These are phyloP conservation scores for Ramaria rubella DNA, from an alignment of 768 basidiomycete species.

Conservation along the genomic window DNA sequence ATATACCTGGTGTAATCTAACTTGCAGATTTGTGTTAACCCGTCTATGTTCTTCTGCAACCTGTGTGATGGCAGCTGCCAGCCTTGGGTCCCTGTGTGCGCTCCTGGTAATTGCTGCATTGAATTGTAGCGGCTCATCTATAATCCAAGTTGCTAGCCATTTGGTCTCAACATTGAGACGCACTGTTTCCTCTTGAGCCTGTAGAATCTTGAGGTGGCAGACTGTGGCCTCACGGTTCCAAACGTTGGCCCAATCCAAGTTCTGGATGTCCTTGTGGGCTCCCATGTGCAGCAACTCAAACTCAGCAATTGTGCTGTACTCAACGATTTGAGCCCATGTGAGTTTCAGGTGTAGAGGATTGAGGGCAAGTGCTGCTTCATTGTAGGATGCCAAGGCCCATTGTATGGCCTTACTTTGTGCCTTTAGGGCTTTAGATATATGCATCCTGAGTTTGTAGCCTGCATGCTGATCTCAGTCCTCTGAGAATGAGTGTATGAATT, in stretches of 20 bases:
- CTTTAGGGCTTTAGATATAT: conserved; percentile 31
- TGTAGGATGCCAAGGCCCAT: conserved; percentile 27
- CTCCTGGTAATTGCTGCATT: not conserved
- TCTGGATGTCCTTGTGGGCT: conserved; percentile 23
- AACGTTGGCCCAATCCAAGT: conserved; percentile 26
- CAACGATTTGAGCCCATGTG: conserved; percentile 10
- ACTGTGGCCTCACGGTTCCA: conserved; percentile 32
- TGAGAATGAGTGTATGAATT: too few relatives aligned
- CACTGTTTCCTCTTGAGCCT: conserved; percentile 27
- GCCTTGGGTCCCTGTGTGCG: not conserved
- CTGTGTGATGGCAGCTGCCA: not conserved
- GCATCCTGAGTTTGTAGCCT: conserved; percentile 31
- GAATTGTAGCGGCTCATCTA: conserved; percentile 17
- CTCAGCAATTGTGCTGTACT: conserved; percentile 16
- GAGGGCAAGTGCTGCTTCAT: conserved; percentile 20
- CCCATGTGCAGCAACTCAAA: conserved; percentile 27
- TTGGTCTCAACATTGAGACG: conserved; percentile 28
- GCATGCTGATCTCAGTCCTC: too few relatives aligned
- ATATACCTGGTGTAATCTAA: not conserved
- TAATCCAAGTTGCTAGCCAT: conserved; percentile 21
- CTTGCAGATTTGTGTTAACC: not conserved
- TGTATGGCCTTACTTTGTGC: conserved; percentile 26
- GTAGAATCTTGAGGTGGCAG: conserved; percentile 23
- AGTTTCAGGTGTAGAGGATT: conserved; percentile 12
- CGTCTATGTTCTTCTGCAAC: not conserved